Evolutionary conservation across 2,329 filamentous ascomycete genomes (phyloP).

Genomic region (Aspergillus sp.): DNA sequence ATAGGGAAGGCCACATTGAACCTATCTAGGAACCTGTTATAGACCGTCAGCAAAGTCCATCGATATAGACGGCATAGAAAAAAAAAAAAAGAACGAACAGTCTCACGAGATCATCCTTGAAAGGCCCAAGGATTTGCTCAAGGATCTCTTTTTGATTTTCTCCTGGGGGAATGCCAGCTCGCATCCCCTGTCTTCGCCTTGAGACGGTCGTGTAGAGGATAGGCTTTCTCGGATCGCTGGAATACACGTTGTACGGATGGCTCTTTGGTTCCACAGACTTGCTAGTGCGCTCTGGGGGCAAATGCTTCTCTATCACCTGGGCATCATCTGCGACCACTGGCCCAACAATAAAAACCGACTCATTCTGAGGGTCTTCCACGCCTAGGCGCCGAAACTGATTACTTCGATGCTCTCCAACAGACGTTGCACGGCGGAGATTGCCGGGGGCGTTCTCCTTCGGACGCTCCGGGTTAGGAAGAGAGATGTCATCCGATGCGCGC

Average conservation of each 20-base stretch:
- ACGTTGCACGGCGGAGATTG: conserved; percentile 15
- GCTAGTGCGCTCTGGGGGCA: conserved; percentile 38
- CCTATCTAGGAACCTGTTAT: conserved; percentile 45
- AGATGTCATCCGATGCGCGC: conserved; percentile 22
- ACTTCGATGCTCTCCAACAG: conserved; percentile 19
- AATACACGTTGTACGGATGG: conserved; percentile 45
- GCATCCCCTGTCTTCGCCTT: conserved; percentile 41
- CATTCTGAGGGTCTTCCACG: conserved; percentile 31
- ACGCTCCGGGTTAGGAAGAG: conserved; percentile 15
- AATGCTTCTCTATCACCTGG: conserved; percentile 53
- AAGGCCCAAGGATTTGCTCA: conserved; percentile 52
- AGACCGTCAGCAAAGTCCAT: no score
- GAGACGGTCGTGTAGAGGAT: conserved; percentile 44
- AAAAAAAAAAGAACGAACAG: conserved; percentile 32
- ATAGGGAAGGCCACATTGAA: conserved; percentile 56
- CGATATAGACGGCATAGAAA: background rate
- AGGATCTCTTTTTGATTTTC: conserved; percentile 48
- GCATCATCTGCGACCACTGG: conserved; percentile 53
- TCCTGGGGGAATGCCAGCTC: conserved; percentile 34
- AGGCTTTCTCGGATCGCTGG: conserved; percentile 39
- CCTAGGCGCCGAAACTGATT: conserved; percentile 25
- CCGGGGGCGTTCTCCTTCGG: conserved; percentile 12
- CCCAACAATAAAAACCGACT: conserved; percentile 49
- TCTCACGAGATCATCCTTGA: conserved; percentile 43
- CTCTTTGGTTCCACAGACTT: conserved; percentile 33